Conservation (phyloP, 2,329 filamentous ascomycete species). For the Exophiala mesophila region DNA sequence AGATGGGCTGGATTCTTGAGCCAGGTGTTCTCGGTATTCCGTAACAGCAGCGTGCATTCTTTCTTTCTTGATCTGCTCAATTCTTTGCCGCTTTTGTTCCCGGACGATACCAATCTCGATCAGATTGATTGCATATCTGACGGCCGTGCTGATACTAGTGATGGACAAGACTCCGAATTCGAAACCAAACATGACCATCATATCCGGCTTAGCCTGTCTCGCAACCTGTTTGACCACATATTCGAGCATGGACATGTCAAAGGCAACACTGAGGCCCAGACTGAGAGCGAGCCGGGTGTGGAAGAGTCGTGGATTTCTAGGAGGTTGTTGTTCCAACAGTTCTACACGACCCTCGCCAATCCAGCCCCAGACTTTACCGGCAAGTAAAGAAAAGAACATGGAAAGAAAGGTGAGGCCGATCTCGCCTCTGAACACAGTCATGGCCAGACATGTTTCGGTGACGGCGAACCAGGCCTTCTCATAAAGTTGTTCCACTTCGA, state of each 20-base stretch:
- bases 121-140: slow-evolving; percentile 73
- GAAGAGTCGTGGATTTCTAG: slow-evolving; percentile 80
- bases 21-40: slow-evolving; percentile 16
- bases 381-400: slow-evolving; percentile 91
- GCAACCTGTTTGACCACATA: slow-evolving; percentile 82
- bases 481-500: slow-evolving; percentile 95
- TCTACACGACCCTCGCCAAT: slow-evolving; percentile 94
- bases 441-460: slow-evolving; percentile 91
- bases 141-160: slow-evolving; percentile 70
- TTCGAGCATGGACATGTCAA: slow-evolving; percentile 72
- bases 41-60: slow-evolving; percentile 28
- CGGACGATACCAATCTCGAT: slow-evolving; percentile 70
- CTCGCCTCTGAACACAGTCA: slow-evolving; percentile 97
- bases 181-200: slow-evolving; percentile 99
- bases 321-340: slow-evolving; percentile 89
- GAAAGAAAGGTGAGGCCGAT: slow-evolving; percentile 90
- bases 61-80: slow-evolving; percentile 64
- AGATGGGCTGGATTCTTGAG: slow-evolving; percentile 18
- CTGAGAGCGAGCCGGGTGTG: slow-evolving; percentile 77
- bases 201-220: slow-evolving; percentile 82
- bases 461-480: slow-evolving; percentile 98
- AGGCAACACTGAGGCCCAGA: slow-evolving; percentile 70
- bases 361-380: slow-evolving; percentile 98
- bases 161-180: slow-evolving; percentile 87
- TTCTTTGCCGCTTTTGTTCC: slow-evolving; percentile 65